A percentile compares a stretch with the other conserved stretches of the same genome.
phyloP scores from a whole-genome alignment of 139 green algal genomes.

The Chlorella sp. region DNA sequence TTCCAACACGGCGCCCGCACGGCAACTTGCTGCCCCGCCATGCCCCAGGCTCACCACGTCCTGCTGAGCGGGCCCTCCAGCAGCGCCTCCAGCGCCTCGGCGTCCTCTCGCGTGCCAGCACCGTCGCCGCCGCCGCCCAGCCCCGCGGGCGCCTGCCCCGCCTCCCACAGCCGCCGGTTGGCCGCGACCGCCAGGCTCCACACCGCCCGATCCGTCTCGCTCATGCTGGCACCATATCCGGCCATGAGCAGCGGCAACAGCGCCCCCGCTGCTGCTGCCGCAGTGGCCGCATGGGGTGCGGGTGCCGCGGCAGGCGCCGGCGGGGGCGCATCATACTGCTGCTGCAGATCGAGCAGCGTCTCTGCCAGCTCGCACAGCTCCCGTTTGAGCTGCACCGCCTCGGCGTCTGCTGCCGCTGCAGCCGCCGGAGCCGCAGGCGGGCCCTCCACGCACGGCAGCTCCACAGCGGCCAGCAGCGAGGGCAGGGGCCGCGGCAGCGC shows the following conservation, averaged over 20 bases:
- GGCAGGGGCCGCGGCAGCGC: constrained; percentile 25
- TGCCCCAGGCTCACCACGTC: background rate
- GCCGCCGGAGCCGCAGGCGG: background rate
- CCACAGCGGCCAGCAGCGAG: constrained; percentile 48
- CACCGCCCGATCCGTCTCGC: constrained; percentile 48
- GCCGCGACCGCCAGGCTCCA: constrained; percentile 54
- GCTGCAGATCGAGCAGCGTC: constrained; percentile 54
- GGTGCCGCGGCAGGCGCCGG: background rate
- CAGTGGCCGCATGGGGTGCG: background rate
- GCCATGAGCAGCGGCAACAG: constrained; percentile 58
- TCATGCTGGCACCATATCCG: constrained; percentile 53
- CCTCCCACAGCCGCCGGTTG: constrained; percentile 37
- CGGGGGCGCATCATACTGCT: constrained; percentile 23
- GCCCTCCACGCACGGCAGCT: constrained; percentile 3
- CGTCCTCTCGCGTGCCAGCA: background rate
- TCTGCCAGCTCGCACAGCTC: constrained; percentile 58
- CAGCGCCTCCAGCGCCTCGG: constrained; percentile 10
- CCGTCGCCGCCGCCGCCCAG: background rate
- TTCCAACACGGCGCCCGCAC: background rate
- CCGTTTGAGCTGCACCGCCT: constrained; percentile 15
- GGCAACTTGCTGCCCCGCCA: background rate
- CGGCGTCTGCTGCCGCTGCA: background rate
- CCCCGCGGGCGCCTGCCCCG: background rate
- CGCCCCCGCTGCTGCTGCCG: constrained; percentile 20
- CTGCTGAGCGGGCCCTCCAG: constrained; percentile 15